Conservation (phyloP, 768 basidiomycete genomes). For the Leccinum uliginosum region DNA sequence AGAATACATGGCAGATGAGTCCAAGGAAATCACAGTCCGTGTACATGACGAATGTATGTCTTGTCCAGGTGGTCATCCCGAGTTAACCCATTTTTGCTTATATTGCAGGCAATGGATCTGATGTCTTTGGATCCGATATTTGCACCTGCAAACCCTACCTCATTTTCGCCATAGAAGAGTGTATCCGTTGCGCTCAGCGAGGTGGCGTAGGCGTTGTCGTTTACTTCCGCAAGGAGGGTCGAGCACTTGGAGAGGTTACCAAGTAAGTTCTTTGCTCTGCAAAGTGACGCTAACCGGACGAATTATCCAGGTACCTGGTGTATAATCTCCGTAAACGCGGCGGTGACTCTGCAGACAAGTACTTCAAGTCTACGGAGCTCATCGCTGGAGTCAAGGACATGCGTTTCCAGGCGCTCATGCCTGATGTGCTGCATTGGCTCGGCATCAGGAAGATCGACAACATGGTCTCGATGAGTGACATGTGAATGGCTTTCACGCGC, state of each 20-base stretch:
- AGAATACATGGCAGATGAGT: conserved; percentile 66
- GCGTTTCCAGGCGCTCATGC: conserved; percentile 95
- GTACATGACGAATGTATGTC: conserved; percentile 88
- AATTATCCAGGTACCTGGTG: conserved; percentile 66
- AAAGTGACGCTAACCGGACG: not conserved
- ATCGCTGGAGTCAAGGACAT: conserved; percentile 95
- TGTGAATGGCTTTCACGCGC: conserved; percentile 33
- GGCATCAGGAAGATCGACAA: conserved; percentile 87
- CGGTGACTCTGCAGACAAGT: conserved; percentile 88
- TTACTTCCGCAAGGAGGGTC: conserved; percentile 93
- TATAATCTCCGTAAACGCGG: conserved; percentile 96
- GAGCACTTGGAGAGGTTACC: conserved; percentile 90
- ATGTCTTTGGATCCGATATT: conserved; percentile 93
- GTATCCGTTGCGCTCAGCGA: conserved; percentile 73
- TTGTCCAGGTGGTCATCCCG: not conserved
- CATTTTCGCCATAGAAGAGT: conserved; percentile 90
- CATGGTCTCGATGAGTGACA: conserved; percentile 89
- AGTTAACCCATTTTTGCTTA: not conserved
- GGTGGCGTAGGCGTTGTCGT: conserved; percentile 92
- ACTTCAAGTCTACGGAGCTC: conserved; percentile 90
- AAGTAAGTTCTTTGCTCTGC: conserved; percentile 48
- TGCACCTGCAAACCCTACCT: conserved; percentile 94
- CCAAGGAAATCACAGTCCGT: conserved; percentile 79
- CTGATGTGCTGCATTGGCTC: conserved; percentile 93
- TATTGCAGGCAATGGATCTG: conserved; percentile 79